Evolutionary conservation across 164 flowering plant genomes (phyloP).

Genomic region (Vitis rupestris): DNA sequence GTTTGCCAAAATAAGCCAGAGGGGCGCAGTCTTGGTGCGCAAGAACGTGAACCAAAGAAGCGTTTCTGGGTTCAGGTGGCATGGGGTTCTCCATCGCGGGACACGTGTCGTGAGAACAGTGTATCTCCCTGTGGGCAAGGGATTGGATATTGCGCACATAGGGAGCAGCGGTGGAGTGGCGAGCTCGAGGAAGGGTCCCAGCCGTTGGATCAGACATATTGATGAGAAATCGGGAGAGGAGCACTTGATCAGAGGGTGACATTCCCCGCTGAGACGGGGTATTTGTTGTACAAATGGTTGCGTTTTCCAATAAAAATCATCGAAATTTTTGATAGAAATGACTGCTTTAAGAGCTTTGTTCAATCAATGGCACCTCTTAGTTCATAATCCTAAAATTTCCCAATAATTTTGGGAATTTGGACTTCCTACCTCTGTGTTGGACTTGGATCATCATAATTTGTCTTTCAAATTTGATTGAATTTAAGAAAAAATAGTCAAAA

Average conservation of each 20-base stretch:
- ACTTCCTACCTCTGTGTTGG: too few relatives aligned
- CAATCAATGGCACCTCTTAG: too few relatives aligned
- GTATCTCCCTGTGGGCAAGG: conserved; percentile 77
- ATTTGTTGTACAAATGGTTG: too few relatives aligned
- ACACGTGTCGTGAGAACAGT: conserved; percentile 63
- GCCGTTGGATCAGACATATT: conserved; percentile 67
- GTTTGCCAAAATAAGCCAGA: conserved; percentile 43
- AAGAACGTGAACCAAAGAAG: conserved; percentile 49
- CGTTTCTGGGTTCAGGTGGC: conserved; percentile 46
- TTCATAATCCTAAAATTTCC: too few relatives aligned
- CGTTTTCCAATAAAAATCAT: too few relatives aligned
- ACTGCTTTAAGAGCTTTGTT: too few relatives aligned
- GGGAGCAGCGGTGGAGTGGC: conserved; percentile 24
- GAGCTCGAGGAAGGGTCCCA: conserved; percentile 14
- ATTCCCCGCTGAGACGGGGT: too few relatives aligned
- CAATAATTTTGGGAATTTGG: too few relatives aligned
- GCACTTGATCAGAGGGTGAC: conserved; percentile 46
- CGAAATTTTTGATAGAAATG: too few relatives aligned
- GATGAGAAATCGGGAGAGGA: conserved; percentile 58
- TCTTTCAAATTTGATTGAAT: too few relatives aligned
- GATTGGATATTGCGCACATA: conserved; percentile 78
- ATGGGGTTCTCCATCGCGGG: conserved; percentile 29
- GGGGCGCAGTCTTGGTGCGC: conserved; percentile 77
- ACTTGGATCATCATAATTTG: too few relatives aligned
- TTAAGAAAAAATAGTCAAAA: too few relatives aligned